Evolutionary conservation across 768 basidiomycete species (phyloP).

Genomic region (Phlegmacium glaucopus): DNA sequence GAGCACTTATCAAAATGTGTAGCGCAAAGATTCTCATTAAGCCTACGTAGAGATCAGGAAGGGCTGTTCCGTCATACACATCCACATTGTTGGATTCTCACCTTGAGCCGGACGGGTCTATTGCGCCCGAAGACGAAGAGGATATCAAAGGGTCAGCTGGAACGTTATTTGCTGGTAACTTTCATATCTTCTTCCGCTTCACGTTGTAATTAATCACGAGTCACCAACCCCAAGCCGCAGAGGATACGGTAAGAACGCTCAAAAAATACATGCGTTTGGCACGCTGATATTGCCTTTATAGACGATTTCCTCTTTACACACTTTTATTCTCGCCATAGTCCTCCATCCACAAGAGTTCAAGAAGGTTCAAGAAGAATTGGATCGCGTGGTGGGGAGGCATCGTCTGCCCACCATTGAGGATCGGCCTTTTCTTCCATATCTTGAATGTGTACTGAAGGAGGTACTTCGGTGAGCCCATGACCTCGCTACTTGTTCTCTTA

Average conservation of each 20-base stretch:
- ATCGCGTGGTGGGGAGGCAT: constrained; percentile 38
- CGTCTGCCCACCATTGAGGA: constrained; percentile 47
- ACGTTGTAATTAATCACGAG: constrained; percentile 9
- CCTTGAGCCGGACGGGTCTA: constrained; percentile 29
- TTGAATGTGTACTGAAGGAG: constrained; percentile 46
- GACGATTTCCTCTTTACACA: constrained; percentile 48
- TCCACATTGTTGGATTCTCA: constrained; percentile 40
- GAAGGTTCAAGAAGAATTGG: constrained; percentile 50
- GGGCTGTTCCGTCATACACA: constrained; percentile 41
- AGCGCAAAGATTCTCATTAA: constrained; percentile 13
- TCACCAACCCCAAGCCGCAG: constrained; percentile 13
- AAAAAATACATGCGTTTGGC: neutral
- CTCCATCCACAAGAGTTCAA: constrained; percentile 46
- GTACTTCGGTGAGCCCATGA: constrained; percentile 35
- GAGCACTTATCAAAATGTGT: constrained; percentile 7
- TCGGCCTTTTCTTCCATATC: constrained; percentile 42
- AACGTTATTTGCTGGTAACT: constrained; percentile 45
- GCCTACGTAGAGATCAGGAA: constrained; percentile 35
- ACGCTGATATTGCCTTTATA: constrained; percentile 16
- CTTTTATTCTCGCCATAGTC: constrained; percentile 54
- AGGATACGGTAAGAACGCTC: constrained; percentile 23
- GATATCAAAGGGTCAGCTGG: constrained; percentile 57
- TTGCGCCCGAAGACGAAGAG: constrained; percentile 41
- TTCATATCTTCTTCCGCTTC: constrained; percentile 6
- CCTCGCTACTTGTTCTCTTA: neutral